phyloP scores from a whole-genome alignment of 2,329 filamentous ascomycete species.

The Graphiopsis chlorocephala region DNA sequence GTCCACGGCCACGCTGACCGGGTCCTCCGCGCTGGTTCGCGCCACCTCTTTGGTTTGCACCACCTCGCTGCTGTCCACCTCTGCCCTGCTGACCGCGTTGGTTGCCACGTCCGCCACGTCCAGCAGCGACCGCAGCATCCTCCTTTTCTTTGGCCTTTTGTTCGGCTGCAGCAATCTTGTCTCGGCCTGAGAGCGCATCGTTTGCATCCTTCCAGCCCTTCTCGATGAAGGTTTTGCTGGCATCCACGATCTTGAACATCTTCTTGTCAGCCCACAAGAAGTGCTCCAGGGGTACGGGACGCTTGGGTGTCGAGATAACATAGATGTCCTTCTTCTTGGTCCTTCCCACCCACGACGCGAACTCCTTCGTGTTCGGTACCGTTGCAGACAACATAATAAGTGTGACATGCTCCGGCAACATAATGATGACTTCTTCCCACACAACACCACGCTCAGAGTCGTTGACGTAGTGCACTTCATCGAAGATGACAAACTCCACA shows the following conservation, averaged over 20 bases:
- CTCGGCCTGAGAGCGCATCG: conserved; percentile 72
- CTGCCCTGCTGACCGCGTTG: conserved; percentile 52
- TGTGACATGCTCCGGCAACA: conserved; percentile 96
- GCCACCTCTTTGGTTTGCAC: conserved; percentile 29
- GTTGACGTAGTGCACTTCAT: conserved; percentile 98
- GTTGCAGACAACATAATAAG: conserved; percentile 93
- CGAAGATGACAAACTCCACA: conserved; percentile 98
- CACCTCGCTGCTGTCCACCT: conserved; percentile 45
- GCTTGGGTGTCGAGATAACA: conserved; percentile 94
- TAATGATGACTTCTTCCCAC: conserved; percentile 99
- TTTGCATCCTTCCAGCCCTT: conserved; percentile 95
- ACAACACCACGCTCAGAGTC: conserved; percentile 94
- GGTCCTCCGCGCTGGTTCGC: conserved; percentile 44
- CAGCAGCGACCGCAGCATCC: conserved; percentile 45
- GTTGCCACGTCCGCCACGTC: conserved; percentile 53
- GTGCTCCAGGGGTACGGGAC: conserved; percentile 91
- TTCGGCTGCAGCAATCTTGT: conserved; percentile 62
- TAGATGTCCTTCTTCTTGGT: conserved; percentile 99
- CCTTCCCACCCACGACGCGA: conserved; percentile 95
- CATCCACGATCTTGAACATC: conserved; percentile 91
- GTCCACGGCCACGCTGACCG: conserved; percentile 56
- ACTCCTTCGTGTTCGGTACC: conserved; percentile 95
- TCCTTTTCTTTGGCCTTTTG: conserved; percentile 49
- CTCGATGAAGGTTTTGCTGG: conserved; percentile 87
- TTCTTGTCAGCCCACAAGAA: conserved; percentile 93